Conservation (phyloP, 345 rosid species). For the Dimocarpus longan region DNA sequence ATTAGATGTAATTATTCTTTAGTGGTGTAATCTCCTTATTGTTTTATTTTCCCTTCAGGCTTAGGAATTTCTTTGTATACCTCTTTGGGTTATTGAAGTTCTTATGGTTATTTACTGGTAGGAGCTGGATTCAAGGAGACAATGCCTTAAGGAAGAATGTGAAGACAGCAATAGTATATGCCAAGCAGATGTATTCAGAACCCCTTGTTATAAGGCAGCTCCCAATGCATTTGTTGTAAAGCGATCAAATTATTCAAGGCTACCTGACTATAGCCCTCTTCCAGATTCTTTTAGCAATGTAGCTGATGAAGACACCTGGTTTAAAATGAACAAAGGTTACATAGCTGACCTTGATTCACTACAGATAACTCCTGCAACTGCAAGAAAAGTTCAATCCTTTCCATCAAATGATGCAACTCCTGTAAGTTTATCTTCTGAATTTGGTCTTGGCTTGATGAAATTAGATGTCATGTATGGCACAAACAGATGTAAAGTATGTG, state of each 20-base stretch:
- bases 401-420: constrained; percentile 50
- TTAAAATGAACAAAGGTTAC: constrained; percentile 86
- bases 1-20: neutral
- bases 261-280: constrained; percentile 78
- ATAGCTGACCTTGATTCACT: constrained; percentile 79
- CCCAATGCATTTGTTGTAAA: constrained; percentile 69
- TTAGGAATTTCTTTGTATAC: neutral
- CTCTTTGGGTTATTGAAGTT: neutral
- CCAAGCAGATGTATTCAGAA: constrained; percentile 52
- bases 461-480: neutral
- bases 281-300: constrained; percentile 71
- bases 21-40: neutral
- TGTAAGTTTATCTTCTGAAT: constrained; percentile 50
- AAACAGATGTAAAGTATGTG: neutral
- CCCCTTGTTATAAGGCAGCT: constrained; percentile 65
- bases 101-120: constrained; percentile 10
- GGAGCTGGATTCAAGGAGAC: constrained; percentile 45
- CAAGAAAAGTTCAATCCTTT: constrained; percentile 64
- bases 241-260: constrained; percentile 66
- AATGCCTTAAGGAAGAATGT: constrained; percentile 43
- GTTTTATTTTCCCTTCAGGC: neutral
- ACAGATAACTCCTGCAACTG: constrained; percentile 74
- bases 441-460: constrained; percentile 1
- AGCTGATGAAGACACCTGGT: constrained; percentile 97
- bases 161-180: constrained; percentile 38